Percentiles rank a stretch among this genome's conserved stretches.
phyloP scores from a whole-genome alignment of 345 rosid genomes.

The Heritiera fomes region DNA sequence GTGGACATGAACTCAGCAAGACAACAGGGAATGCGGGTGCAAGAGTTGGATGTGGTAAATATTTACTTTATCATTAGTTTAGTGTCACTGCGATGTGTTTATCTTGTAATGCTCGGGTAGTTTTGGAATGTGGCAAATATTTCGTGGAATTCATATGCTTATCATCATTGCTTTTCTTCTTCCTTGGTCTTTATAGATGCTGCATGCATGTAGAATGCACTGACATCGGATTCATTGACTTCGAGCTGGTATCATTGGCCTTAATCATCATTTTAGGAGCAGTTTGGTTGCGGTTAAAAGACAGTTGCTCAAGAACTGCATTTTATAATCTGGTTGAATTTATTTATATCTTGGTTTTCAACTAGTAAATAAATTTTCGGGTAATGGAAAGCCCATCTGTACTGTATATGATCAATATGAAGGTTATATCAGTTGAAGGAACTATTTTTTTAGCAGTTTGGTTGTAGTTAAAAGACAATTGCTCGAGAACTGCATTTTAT shows the following conservation, averaged over 20 bases:
- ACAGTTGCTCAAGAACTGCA: not conserved
- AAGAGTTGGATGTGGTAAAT: constrained; percentile 84
- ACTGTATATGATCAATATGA: not conserved
- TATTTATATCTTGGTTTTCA: not conserved
- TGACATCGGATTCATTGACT: constrained; percentile 14
- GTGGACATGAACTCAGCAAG: constrained; percentile 91
- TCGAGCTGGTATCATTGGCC: constrained; percentile 77
- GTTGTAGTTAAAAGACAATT: too few relatives aligned
- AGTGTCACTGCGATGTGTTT: not conserved
- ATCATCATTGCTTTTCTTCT: not conserved
- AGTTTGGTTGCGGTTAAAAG: constrained; percentile 3
- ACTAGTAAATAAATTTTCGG: not conserved
- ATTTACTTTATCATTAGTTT: not conserved
- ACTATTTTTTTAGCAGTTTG: too few relatives aligned
- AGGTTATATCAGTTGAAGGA: not conserved
- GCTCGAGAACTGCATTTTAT: too few relatives aligned
- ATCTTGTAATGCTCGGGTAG: not conserved
- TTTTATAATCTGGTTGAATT: not conserved
- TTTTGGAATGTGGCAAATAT: too few relatives aligned
- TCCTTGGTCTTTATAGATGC: not conserved
- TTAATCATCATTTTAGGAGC: constrained; percentile 57
- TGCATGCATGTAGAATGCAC: not conserved
- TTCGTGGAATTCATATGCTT: not conserved
- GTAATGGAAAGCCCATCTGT: not conserved
- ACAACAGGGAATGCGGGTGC: constrained; percentile 95